Percentiles rank a stretch among this genome's conserved stretches.
These are phyloP conservation scores for Perilla frutescens DNA, from an alignment of 257 asterid species.

Conservation along the genomic window DNA sequence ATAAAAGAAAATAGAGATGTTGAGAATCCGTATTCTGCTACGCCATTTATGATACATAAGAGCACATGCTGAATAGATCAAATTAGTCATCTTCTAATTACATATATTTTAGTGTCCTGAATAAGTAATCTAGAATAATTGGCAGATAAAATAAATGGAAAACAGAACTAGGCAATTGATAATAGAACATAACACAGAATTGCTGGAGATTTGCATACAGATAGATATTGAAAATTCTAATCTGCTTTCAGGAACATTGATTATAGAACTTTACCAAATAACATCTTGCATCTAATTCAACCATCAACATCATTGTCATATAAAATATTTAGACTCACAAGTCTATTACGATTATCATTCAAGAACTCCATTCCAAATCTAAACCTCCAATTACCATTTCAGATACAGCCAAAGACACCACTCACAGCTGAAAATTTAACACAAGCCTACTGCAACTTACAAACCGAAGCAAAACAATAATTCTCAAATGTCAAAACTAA, in stretches of 20 bases:
- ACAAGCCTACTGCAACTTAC: conserved; percentile 1
- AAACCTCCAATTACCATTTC: conserved; percentile 13
- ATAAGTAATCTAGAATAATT: background rate
- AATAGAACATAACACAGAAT: background rate
- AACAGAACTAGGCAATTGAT: background rate
- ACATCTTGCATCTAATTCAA: background rate
- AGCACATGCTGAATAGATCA: conserved; percentile 5
- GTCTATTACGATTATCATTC: background rate
- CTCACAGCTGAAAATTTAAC: background rate
- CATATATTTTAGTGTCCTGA: background rate
- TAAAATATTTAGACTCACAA: conserved; percentile 13
- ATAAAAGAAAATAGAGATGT: conserved; percentile 10
- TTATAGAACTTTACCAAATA: conserved; percentile 12
- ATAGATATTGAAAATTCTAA: background rate
- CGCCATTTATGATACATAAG: background rate
- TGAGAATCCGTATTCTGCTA: conserved; percentile 12
- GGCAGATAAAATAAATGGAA: background rate
- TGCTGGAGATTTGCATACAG: background rate
- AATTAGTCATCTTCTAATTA: conserved; percentile 7
- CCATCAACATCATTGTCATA: background rate
- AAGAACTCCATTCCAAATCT: background rate
- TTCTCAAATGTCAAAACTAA: background rate
- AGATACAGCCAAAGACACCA: background rate
- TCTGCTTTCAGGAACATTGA: conserved; percentile 15
- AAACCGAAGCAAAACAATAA: background rate